phyloP scores from a whole-genome alignment of 192 early-diverging fungal species.

The Entomortierella lignicola region DNA sequence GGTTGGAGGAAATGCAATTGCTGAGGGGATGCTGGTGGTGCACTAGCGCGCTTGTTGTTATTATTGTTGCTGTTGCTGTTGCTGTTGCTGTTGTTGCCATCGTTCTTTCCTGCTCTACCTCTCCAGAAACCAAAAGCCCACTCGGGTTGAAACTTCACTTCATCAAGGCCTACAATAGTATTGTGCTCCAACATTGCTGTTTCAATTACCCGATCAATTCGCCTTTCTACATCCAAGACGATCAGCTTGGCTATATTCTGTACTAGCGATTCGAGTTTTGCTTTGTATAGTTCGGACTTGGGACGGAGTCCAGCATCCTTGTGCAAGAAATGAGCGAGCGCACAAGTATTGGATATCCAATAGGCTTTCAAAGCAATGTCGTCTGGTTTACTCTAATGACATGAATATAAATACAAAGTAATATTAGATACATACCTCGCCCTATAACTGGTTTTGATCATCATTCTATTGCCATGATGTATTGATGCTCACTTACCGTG shows the following conservation, averaged over 20 bases:
- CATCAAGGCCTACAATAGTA: constrained; percentile 72
- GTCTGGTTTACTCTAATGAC: constrained; percentile 51
- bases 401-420: too few species aligned
- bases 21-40: constrained; percentile 1
- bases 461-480: too few species aligned
- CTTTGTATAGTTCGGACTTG: constrained; percentile 74
- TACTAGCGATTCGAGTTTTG: constrained; percentile 79
- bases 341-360: constrained; percentile 88
- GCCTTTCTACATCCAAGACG: constrained; percentile 68
- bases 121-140: constrained; percentile 54
- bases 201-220: constrained; percentile 74
- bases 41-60: constrained; percentile 31
- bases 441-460: too few species aligned
- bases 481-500: constrained; percentile 55
- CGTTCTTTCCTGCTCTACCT: constrained; percentile 8
- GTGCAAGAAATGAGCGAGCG: constrained; percentile 86
- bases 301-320: constrained; percentile 81
- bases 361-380: constrained; percentile 73
- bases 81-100: constrained; percentile 28
- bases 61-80: too few species aligned
- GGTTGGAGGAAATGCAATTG: not conserved
- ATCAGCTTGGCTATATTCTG: constrained; percentile 73
- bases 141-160: constrained; percentile 65
- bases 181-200: constrained; percentile 75
- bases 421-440: too few species aligned